phyloP scores from a whole-genome alignment of 345 rosid genomes.

The Acer yangbiense region DNA sequence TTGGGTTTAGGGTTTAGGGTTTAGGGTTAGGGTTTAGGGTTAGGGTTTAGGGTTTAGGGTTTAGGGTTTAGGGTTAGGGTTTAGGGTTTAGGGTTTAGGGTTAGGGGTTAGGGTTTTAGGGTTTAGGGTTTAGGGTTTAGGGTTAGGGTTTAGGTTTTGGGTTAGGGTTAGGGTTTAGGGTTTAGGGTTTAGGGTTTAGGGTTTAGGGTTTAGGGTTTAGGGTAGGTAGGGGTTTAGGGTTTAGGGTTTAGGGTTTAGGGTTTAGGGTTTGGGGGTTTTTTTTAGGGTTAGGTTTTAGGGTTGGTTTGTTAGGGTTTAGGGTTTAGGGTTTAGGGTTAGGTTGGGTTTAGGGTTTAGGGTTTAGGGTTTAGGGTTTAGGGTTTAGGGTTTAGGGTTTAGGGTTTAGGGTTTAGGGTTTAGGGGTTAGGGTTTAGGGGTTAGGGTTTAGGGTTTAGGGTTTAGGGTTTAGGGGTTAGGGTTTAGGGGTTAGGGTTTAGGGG shows the following conservation, averaged over 20 bases:
- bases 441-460: conserved; percentile 9
- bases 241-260: conserved; percentile 23
- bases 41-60: conserved; percentile 19
- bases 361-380: conserved; percentile 23
- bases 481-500: conserved; percentile 32
- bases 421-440: conserved; percentile 7
- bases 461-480: conserved; percentile 34
- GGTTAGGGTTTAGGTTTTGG: conserved; percentile 24
- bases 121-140: conserved; percentile 20
- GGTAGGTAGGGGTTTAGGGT: conserved; percentile 17
- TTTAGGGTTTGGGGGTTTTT: conserved; percentile 14
- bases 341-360: conserved; percentile 26
- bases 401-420: conserved; percentile 18
- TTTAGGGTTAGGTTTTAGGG: conserved; percentile 19
- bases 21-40: too few species aligned
- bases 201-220: conserved; percentile 26
- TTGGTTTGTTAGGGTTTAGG: conserved; percentile 21
- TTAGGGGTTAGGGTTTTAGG: conserved; percentile 24
- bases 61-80: conserved; percentile 21
- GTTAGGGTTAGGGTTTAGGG: conserved; percentile 28
- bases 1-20: conserved; percentile 16
- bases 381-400: conserved; percentile 18
- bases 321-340: conserved; percentile 20
- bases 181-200: too few species aligned
- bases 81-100: conserved; percentile 23